Evolutionary conservation across 2,329 filamentous ascomycete species (phyloP).

Genomic region (Aureobasidium leucospermi): DNA sequence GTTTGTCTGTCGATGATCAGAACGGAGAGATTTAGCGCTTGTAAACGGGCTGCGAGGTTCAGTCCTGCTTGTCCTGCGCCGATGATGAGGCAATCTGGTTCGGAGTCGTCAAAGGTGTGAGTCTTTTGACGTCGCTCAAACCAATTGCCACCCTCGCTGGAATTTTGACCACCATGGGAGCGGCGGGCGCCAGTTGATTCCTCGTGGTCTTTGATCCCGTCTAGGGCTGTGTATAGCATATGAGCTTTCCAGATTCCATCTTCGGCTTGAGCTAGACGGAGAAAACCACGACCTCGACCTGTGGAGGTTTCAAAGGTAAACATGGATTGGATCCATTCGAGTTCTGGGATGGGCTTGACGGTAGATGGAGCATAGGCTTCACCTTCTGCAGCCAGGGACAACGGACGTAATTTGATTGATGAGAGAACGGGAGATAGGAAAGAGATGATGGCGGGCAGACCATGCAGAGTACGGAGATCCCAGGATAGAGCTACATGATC

Average conservation of each 20-base stretch:
- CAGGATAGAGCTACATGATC: slow-evolving; percentile 52
- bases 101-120: slow-evolving; percentile 28
- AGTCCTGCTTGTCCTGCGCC: slow-evolving; percentile 28
- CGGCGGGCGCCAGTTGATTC: slow-evolving; percentile 43
- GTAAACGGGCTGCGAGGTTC: slow-evolving; percentile 31
- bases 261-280: slow-evolving; percentile 35
- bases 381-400: slow-evolving; percentile 38
- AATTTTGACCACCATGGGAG: slow-evolving; percentile 55
- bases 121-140: slow-evolving; percentile 31
- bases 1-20: slow-evolving; percentile 32
- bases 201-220: slow-evolving; percentile 47
- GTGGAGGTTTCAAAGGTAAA: slow-evolving; percentile 46
- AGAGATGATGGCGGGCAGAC: slow-evolving; percentile 31
- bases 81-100: slow-evolving; percentile 55
- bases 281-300: slow-evolving; percentile 51
- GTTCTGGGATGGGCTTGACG: slow-evolving; percentile 43
- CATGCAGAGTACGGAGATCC: slow-evolving; percentile 48
- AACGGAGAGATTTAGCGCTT: slow-evolving; percentile 31
- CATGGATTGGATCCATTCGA: slow-evolving; percentile 52
- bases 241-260: slow-evolving; percentile 52
- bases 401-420: slow-evolving; percentile 35
- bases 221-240: slow-evolving; percentile 54
- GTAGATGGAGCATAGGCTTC: slow-evolving; percentile 34
- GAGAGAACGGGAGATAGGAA: slow-evolving; percentile 33
- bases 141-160: slow-evolving; percentile 51